These are phyloP conservation scores for Heterobasidion annosum DNA, from an alignment of 1,284 basidiomycete genomes.

Conservation along the genomic window DNA sequence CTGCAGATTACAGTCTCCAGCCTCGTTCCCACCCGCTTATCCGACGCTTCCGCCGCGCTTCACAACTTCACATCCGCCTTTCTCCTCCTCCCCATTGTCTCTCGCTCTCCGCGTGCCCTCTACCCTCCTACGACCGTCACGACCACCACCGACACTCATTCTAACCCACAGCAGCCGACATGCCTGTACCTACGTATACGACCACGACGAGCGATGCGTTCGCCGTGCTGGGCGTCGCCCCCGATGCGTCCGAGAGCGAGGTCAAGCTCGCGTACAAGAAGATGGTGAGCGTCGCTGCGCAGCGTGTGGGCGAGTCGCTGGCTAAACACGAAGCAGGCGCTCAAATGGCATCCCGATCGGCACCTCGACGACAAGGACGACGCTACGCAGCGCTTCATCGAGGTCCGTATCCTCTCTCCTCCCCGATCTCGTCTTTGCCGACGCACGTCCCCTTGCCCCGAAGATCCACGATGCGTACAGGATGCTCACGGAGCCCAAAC, in stretches of 20 bases:
- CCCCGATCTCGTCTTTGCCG: neutral
- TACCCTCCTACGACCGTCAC: neutral
- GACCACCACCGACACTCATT: neutral
- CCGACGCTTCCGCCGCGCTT: no score
- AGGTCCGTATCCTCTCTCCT: slow-evolving; percentile 30
- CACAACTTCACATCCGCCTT: no score
- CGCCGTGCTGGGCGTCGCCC: slow-evolving; percentile 16
- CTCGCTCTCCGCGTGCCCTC: no score
- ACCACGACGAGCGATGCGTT: slow-evolving; percentile 15
- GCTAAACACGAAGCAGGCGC: slow-evolving; percentile 38
- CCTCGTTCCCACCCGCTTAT: no score
- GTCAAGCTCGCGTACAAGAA: slow-evolving; percentile 85
- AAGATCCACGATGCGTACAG: slow-evolving; percentile 22
- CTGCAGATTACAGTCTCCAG: no score
- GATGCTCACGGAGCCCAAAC: slow-evolving; percentile 7
- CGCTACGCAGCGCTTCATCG: slow-evolving; percentile 63
- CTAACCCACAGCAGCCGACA: neutral
- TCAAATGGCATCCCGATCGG: slow-evolving; percentile 91
- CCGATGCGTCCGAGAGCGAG: slow-evolving; percentile 46
- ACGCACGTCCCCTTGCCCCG: neutral
- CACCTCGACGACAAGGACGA: slow-evolving; percentile 47
- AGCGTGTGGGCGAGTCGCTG: slow-evolving; percentile 8
- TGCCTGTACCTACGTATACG: slow-evolving; percentile 15
- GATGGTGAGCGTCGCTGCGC: slow-evolving; percentile 36
- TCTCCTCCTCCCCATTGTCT: no score